Evolutionary conservation across 23 red algal genomes (phyloP), one percentile per base, ranked within the genome.

Genomic region (Gracilaria caudata): DNA sequence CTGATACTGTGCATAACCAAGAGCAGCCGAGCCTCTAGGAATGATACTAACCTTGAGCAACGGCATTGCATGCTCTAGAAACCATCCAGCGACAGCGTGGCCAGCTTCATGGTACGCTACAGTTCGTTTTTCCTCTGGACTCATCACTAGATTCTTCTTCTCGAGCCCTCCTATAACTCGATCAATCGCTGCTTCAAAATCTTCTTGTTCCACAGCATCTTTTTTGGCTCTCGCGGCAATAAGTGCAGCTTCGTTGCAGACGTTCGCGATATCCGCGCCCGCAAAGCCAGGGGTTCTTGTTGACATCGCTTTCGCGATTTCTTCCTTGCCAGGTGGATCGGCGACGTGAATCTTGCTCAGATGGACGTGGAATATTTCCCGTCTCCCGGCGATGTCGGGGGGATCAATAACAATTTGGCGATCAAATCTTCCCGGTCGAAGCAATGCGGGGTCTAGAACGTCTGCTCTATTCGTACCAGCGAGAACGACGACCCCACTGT

Each of bases 91-190:
- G 19, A 99, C 97, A 28, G 97, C 97, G 79, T 99, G 97, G 29
- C 97, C 97, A 74, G 97, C 97, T 84, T 99, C 97, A 73, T 99
- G 97, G 64, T 91, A 99, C 8, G 97, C 97, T n/a, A 99, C 93
- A 5, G 97, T 99, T 33, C 87, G 81, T 72, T 99, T 99, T 53
- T 99, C 97, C 68, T 95, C 93, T 4, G 97, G 97, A 33, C 88
- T 95, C 97, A 99, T 99, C 25, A 99, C 97, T 79, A 99, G 82
- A 78, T 92, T 99, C 78, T 94, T 94, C 89, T 99, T 99, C 56
- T 99, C 97, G 41, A 99, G 47, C 20, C 97, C 97, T 32, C 97
- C 97, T 32, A 99, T 91, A 12, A 99, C 94, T n/a, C 97, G 83
- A 44, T 99, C 97, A 77, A 95, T 79, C 23, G 97, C 89, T 57